phyloP scores from a whole-genome alignment of 371 early-diverging fungal species.

The Choanephora cucurbitarum region DNA sequence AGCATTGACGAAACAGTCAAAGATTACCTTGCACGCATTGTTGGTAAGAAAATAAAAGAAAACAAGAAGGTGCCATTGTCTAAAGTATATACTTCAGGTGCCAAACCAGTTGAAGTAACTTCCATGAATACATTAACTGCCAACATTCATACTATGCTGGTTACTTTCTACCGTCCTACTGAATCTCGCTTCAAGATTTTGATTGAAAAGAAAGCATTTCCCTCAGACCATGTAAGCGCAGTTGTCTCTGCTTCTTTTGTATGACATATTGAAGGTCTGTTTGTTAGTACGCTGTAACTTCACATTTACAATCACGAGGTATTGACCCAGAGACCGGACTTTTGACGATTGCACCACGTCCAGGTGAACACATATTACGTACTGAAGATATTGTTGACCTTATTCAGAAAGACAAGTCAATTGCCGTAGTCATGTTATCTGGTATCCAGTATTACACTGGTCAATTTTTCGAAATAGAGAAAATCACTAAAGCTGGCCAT shows the following conservation, averaged over 20 bases:
- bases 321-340: conserved; percentile 71
- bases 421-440: conserved; percentile 87
- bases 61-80: no score
- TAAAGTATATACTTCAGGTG: conserved; percentile 70
- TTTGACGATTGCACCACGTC: conserved; percentile 73
- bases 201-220: conserved; percentile 93
- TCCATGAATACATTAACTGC: conserved; percentile 92
- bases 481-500: conserved; percentile 84
- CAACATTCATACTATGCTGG: conserved; percentile 89
- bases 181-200: conserved; percentile 78
- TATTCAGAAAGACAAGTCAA: conserved; percentile 73
- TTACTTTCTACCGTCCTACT: conserved; percentile 91
- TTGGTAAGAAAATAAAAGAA: conserved; percentile 54
- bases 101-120: conserved; percentile 80
- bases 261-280: conserved; percentile 25
- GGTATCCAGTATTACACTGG: conserved; percentile 98
- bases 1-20: conserved; percentile 79
- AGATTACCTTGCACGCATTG: conserved; percentile 71
- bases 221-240: conserved; percentile 78
- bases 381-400: conserved; percentile 80
- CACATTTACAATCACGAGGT: conserved; percentile 85
- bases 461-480: conserved; percentile 87
- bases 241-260: conserved; percentile 56
- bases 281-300: conserved; percentile 84
- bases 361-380: conserved; percentile 71